These are phyloP conservation scores for Neofusicoccum kwambonambiense DNA, from an alignment of 2,329 filamentous ascomycete species.

Conservation along the genomic window DNA sequence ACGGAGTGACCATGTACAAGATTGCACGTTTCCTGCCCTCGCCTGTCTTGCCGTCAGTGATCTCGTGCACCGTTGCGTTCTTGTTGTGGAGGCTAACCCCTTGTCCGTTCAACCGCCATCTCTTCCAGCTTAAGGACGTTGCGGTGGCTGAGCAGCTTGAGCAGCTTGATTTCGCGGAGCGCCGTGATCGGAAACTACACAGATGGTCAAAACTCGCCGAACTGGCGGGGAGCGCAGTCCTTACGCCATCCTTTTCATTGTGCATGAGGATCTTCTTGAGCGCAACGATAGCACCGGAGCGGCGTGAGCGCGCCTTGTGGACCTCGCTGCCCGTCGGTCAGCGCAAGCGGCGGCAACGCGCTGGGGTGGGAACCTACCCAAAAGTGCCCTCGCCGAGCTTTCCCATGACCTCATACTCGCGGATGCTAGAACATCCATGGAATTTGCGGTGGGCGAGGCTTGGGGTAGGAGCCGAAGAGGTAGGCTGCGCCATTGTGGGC, in stretches of 20 bases:
- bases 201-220: not conserved
- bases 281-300: conserved; percentile 73
- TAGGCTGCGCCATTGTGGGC: conserved; percentile 16
- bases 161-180: conserved; percentile 92
- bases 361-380: conserved; percentile 57
- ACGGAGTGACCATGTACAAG: conserved; percentile 98
- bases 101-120: conserved; percentile 85
- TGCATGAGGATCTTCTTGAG: conserved; percentile 99
- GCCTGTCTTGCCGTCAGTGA: conserved; percentile 44
- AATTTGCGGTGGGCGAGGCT: conserved; percentile 59
- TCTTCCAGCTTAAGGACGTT: conserved; percentile 88
- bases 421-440: conserved; percentile 78
- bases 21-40: conserved; percentile 65
- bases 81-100: conserved; percentile 48
- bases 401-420: conserved; percentile 73
- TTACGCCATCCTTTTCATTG: conserved; percentile 92
- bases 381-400: conserved; percentile 96
- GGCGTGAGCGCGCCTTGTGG: conserved; percentile 79
- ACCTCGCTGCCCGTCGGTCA: conserved; percentile 63
- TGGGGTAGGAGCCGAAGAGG: conserved; percentile 46
- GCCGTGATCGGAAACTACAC: conserved; percentile 91
- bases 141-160: conserved; percentile 89
- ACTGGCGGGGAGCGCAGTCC: conserved; percentile 29
- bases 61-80: conserved; percentile 60
- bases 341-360: conserved; percentile 14